phyloP scores from a whole-genome alignment of 805 yeast species.

The Nematodospora valgi region DNA sequence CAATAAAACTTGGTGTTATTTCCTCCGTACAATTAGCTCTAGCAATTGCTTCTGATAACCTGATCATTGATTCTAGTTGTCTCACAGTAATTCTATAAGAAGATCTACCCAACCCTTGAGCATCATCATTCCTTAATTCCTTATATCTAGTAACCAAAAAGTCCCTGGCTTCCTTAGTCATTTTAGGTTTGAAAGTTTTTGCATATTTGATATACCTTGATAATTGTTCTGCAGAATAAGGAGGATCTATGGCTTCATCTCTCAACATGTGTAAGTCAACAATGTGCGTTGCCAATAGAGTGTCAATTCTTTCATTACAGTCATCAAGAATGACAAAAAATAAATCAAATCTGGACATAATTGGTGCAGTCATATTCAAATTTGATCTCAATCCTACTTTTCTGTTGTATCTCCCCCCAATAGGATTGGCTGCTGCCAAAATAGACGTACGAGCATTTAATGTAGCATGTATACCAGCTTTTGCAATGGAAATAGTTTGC shows the following conservation, averaged over 20 bases:
- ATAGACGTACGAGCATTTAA: constrained; percentile 95
- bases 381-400: constrained; percentile 81
- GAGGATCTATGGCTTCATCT: constrained; percentile 87
- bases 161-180: constrained; percentile 78
- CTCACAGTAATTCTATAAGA: constrained; percentile 95
- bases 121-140: constrained; percentile 83
- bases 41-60: constrained; percentile 94
- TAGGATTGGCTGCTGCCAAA: constrained; percentile 97
- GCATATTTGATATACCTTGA: constrained; percentile 89
- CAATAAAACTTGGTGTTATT: constrained; percentile 78
- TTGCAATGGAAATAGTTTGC: constrained; percentile 96
- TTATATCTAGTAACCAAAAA: constrained; percentile 75
- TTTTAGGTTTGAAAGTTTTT: constrained; percentile 83
- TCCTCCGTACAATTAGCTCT: constrained; percentile 93
- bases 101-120: constrained; percentile 80
- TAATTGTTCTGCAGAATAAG: constrained; percentile 83
- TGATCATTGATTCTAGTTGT: constrained; percentile 90
- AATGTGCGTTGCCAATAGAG: constrained; percentile 87
- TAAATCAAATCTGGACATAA: constrained; percentile 96
- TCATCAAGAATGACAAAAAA: constrained; percentile 94
- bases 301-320: constrained; percentile 86
- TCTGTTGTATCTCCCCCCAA: constrained; percentile 94
- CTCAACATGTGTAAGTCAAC: constrained; percentile 88
- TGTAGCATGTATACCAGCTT: constrained; percentile 98
- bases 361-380: constrained; percentile 94